Conservation (phyloP, 306 rosid species). For the Cicer pinnatifidum region DNA sequence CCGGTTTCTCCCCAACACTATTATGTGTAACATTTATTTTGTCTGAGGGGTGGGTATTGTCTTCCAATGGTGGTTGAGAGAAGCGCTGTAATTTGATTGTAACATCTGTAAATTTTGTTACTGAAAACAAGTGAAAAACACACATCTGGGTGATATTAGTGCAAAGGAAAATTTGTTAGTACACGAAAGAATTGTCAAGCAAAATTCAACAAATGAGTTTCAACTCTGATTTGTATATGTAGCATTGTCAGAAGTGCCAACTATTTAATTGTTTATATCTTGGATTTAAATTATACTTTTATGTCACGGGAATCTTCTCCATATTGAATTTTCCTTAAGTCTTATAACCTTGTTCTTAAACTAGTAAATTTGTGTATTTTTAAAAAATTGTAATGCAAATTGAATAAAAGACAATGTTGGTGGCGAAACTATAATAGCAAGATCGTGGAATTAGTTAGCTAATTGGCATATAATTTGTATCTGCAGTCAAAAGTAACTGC, state of each 20-base stretch:
- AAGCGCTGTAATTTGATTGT: background rate
- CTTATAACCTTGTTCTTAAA: too few species aligned
- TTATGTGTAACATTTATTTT: background rate
- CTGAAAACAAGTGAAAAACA: background rate
- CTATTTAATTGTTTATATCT: background rate
- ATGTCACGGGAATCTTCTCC: background rate
- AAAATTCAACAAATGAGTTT: too few species aligned
- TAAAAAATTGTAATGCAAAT: too few species aligned
- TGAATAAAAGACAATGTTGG: background rate
- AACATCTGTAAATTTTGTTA: slow-evolving; percentile 1
- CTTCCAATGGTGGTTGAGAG: background rate
- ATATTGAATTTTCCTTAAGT: background rate
- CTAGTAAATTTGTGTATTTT: too few species aligned
- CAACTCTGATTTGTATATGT: background rate
- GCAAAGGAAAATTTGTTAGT: background rate
- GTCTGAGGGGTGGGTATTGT: background rate
- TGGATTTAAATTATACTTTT: background rate
- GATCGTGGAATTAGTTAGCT: background rate
- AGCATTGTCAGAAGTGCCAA: background rate
- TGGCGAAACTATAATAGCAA: background rate
- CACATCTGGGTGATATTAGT: background rate
- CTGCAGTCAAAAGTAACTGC: too few species aligned
- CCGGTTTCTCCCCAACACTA: too few species aligned
- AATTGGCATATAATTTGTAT: too few species aligned
- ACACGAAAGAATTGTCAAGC: too few species aligned